Percentiles rank a stretch among this genome's conserved stretches.
Conservation (phyloP, 164 flowering plant species). For the Umbilicus rupestris region DNA sequence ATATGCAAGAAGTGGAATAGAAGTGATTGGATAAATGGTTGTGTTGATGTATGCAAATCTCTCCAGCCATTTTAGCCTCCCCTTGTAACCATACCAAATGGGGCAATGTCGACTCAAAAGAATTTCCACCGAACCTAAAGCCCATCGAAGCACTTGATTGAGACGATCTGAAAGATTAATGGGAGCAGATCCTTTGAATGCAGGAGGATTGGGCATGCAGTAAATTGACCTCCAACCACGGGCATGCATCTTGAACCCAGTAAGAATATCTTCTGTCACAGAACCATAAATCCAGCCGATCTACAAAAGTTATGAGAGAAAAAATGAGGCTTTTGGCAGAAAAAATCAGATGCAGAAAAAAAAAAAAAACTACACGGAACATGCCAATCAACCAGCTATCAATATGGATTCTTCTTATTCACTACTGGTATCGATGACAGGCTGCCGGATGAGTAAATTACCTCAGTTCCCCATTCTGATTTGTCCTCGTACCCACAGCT, state of each 20-base stretch:
- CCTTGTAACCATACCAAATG: constrained; percentile 76
- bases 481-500: constrained; percentile 89
- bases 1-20: constrained; percentile 62
- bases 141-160: constrained; percentile 91
- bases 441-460: constrained; percentile 11
- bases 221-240: constrained; percentile 88
- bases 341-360: background rate
- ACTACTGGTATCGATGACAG: background rate
- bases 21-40: constrained; percentile 64
- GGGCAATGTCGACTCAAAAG: constrained; percentile 79
- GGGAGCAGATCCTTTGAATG: constrained; percentile 74
- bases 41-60: constrained; percentile 70
- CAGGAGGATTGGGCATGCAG: constrained; percentile 71
- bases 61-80: constrained; percentile 59
- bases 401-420: background rate
- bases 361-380: background rate
- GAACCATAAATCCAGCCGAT: constrained; percentile 84
- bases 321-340: background rate
- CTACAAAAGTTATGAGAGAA: constrained; percentile 21
- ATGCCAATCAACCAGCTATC: background rate
- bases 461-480: constrained; percentile 82
- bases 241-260: constrained; percentile 87
- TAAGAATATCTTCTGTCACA: constrained; percentile 68
- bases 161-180: constrained; percentile 58
- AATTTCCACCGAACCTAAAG: constrained; percentile 77